A percentile compares a stretch with the other conserved stretches of the same genome.
These are phyloP conservation scores for Lepidium africanum DNA, from an alignment of 345 rosid species.

Conservation along the genomic window DNA sequence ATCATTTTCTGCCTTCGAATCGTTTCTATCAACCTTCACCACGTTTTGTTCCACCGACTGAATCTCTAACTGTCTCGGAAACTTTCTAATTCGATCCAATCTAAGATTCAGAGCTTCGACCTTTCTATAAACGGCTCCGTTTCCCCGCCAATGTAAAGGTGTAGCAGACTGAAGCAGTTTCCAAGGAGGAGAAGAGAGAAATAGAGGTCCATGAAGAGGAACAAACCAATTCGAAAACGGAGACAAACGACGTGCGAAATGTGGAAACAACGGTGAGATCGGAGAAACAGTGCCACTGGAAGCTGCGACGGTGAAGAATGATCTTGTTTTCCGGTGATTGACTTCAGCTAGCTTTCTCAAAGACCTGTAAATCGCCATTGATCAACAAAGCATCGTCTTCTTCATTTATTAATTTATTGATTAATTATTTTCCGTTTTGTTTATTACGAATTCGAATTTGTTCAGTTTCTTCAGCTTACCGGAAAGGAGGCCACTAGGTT, in stretches of 20 bases:
- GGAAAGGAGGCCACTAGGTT: constrained; percentile 15
- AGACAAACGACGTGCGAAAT: constrained; percentile 9
- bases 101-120: constrained; percentile 48
- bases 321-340: constrained; percentile 25
- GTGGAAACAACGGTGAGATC: constrained; percentile 28
- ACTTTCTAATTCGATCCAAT: constrained; percentile 37
- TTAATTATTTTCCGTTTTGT: background rate
- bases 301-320: constrained; percentile 35
- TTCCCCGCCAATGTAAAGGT: constrained; percentile 52
- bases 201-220: constrained; percentile 69
- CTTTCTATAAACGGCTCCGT: constrained; percentile 37
- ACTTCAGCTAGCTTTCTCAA: constrained; percentile 29
- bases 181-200: constrained; percentile 78
- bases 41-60: constrained; percentile 8
- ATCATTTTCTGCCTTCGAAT: constrained; percentile 13
- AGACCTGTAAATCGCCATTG: constrained; percentile 51
- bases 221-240: constrained; percentile 60
- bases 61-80: constrained; percentile 28
- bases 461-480: background rate
- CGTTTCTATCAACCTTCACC: constrained; percentile 11
- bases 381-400: constrained; percentile 26
- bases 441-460: background rate
- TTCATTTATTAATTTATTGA: background rate
- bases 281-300: constrained; percentile 17
- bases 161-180: constrained; percentile 79